These are phyloP conservation scores for Xylaria sp. DNA, from an alignment of 2,329 filamentous ascomycete genomes.

Conservation along the genomic window DNA sequence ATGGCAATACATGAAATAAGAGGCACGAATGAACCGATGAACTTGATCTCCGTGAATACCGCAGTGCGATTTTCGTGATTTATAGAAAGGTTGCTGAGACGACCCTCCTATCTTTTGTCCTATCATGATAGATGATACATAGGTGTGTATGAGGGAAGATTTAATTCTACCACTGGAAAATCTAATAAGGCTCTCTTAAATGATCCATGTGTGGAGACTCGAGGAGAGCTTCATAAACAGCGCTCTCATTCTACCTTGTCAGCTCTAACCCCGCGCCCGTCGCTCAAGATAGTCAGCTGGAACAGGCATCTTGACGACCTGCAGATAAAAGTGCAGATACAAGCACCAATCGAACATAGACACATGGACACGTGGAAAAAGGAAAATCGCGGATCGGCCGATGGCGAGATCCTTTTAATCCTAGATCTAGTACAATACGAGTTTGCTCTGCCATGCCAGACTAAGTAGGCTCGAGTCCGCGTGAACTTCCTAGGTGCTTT, in stretches of 20 bases:
- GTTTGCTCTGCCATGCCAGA: neutral
- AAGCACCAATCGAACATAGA: neutral
- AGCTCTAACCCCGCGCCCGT: neutral
- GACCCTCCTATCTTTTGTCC: too few relatives aligned
- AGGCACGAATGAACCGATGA: conserved; percentile 2
- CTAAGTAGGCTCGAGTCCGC: neutral
- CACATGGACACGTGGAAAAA: neutral
- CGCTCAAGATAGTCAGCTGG: neutral
- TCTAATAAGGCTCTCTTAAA: too few relatives aligned
- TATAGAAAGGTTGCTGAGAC: too few relatives aligned
- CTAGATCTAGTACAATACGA: neutral
- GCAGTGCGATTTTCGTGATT: neutral
- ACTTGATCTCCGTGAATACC: neutral
- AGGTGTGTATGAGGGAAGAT: too few relatives aligned
- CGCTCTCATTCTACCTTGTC: neutral
- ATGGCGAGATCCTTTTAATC: neutral
- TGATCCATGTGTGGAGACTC: too few relatives aligned
- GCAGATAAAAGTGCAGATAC: too few relatives aligned
- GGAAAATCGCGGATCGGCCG: neutral
- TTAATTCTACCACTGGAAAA: too few relatives aligned
- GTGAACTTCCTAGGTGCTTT: neutral
- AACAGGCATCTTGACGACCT: neutral
- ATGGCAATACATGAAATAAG: conserved; percentile 10
- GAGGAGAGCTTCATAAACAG: neutral
- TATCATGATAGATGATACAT: too few relatives aligned